Percentiles rank a stretch among this genome's conserved stretches.
Conservation (phyloP, 495 filamentous ascomycete species). For the Mycothermus thermophilus region DNA sequence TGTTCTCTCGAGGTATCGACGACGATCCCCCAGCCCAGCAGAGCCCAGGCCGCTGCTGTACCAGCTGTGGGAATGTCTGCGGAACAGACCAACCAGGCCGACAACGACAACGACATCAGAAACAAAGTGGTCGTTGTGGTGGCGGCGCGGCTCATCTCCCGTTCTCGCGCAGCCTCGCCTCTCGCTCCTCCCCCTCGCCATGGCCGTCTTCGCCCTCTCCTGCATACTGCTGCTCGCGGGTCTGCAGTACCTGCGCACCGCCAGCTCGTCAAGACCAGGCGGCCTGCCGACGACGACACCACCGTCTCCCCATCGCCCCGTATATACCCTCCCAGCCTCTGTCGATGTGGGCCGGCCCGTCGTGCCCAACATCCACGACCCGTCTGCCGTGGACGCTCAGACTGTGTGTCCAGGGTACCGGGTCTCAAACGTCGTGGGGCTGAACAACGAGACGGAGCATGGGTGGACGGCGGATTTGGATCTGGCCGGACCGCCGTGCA, state of each 20-base stretch:
- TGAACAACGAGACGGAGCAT: conserved; percentile 21
- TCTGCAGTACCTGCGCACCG: conserved; percentile 1
- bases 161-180: too few relatives aligned
- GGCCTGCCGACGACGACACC: too few relatives aligned
- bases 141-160: too few relatives aligned
- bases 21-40: too few relatives aligned
- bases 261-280: too few relatives aligned
- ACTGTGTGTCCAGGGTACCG: conserved; percentile 63
- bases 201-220: conserved; percentile 9
- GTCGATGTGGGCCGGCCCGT: conserved; percentile 44
- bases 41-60: too few relatives aligned
- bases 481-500: conserved; percentile 54
- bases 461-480: conserved; percentile 48
- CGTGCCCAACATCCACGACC: conserved; percentile 60
- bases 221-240: conserved; percentile 9
- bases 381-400: conserved; percentile 57
- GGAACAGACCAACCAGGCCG: too few relatives aligned
- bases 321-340: conserved; percentile 35
- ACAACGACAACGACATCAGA: too few relatives aligned
- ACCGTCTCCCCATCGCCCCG: too few relatives aligned
- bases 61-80: too few relatives aligned
- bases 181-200: conserved; percentile 9
- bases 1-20: too few relatives aligned
- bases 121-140: too few relatives aligned
- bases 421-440: conserved; percentile 45